These are phyloP conservation scores for Phallus indusiatus DNA, from an alignment of 768 basidiomycete genomes.

Conservation along the genomic window DNA sequence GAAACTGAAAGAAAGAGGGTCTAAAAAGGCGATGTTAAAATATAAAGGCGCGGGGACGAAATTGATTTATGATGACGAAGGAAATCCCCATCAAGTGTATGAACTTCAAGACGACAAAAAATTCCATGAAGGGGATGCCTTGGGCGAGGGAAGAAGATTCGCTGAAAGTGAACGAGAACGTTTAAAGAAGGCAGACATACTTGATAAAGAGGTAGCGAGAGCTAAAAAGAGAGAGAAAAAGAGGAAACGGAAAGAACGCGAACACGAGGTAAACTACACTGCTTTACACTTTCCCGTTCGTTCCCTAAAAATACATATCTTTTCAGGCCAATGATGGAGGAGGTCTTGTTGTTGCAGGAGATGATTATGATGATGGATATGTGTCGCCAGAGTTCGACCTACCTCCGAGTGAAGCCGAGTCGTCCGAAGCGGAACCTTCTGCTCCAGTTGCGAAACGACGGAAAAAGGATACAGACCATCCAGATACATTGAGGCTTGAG, in stretches of 20 bases:
- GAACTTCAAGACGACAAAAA: conserved; percentile 71
- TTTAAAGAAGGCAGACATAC: conserved; percentile 58
- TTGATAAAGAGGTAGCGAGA: conserved; percentile 75
- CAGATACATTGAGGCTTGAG: conserved; percentile 23
- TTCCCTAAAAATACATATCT: conserved; percentile 10
- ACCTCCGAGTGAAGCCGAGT: conserved; percentile 15
- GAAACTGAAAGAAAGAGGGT: conserved; percentile 63
- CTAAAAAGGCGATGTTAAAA: conserved; percentile 64
- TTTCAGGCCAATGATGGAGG: conserved; percentile 20
- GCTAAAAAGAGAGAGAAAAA: conserved; percentile 91
- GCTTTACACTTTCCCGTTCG: not conserved
- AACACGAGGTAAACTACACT: conserved; percentile 32
- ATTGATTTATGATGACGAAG: conserved; percentile 86
- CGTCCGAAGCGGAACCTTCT: conserved; percentile 17
- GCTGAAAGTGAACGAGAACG: conserved; percentile 64
- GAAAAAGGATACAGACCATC: conserved; percentile 15
- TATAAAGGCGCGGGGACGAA: conserved; percentile 54
- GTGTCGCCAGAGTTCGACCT: conserved; percentile 63
- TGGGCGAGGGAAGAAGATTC: conserved; percentile 59
- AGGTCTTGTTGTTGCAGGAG: conserved; percentile 27
- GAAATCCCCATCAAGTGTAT: conserved; percentile 70
- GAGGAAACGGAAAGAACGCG: conserved; percentile 78
- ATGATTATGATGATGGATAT: conserved; percentile 52
- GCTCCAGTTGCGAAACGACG: conserved; percentile 24
- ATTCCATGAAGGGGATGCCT: conserved; percentile 47